Evolutionary conservation across 75 land plant species (phyloP).

Genomic region (Pinus albicaulis): DNA sequence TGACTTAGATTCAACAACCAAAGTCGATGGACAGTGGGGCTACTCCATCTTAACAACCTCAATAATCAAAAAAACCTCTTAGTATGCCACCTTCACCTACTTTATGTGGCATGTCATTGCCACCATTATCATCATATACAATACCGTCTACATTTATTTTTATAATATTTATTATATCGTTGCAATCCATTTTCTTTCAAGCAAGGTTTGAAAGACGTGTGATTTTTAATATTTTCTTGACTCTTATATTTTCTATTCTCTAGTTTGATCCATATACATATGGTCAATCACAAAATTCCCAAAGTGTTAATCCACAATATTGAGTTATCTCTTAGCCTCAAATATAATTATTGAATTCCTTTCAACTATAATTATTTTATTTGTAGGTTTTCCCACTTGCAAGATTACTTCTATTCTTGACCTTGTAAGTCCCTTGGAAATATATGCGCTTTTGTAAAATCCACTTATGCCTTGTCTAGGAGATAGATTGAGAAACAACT

Average conservation of each 20-base stretch:
- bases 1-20: slow-evolving; percentile 26
- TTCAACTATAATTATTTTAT: no score
- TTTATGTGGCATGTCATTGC: slow-evolving; percentile 25
- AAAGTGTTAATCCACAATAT: slow-evolving; percentile 24
- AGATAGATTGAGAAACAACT: no score
- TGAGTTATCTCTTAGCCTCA: slow-evolving; percentile 28
- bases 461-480: no score
- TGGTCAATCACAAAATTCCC: slow-evolving; percentile 27
- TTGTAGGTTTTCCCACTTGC: no score
- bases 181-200: background rate
- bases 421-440: no score
- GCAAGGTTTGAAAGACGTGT: background rate
- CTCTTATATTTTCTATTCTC: background rate
- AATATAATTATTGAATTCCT: no score
- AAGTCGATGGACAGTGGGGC: slow-evolving; percentile 29
- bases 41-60: slow-evolving; percentile 31
- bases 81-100: slow-evolving; percentile 28
- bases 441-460: no score
- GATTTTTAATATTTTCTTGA: slow-evolving; percentile 7
- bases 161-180: background rate
- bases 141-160: slow-evolving; percentile 17
- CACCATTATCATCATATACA: slow-evolving; percentile 42
- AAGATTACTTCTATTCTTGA: no score
- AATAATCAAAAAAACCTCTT: slow-evolving; percentile 23
- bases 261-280: slow-evolving; percentile 30